Base-by-base conservation (phyloP, 2,329 filamentous ascomycete species). In the Aspergillus sojae region DNA sequence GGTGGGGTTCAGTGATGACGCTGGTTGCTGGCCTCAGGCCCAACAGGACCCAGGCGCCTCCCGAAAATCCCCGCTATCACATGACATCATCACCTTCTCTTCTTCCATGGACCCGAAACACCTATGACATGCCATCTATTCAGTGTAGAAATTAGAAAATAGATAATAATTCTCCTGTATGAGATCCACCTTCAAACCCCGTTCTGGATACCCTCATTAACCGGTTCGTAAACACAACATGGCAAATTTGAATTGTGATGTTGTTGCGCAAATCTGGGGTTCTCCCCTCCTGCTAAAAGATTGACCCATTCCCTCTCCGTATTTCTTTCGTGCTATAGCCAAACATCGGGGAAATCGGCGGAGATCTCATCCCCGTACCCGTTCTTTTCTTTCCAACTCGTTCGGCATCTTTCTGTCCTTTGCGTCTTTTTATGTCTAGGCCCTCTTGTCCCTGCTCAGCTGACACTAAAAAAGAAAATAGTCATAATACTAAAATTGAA, bases 31-130 rank as follows among this genome's bases (percentile, higher is more conserved):
- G 67, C 66, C 67, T 69, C 62, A 67, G 68, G 67, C 68, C 26
- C 1, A 1, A 19, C 21, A 50, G 12, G 5, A 26, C 45, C 45
- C 45, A 46, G 10, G 19, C 52, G 5, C 16, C 43, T 70, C 66
- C 70, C 70, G 69, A 62, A 62, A 72, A 65, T 57, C 70, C 70
- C 70, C 70, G 69, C 63, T 60, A 66, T 70, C 68, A 68, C 68
- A 69, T 70, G 68, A 70, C 68, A 70, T 70, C 67, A 70, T 68
- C 50, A 57, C 60, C 50, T 23, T 52, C 41, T 34, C 34, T 50
- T 45, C 57, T 53, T 45, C 54, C 61, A 59, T 57, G 50, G 50
- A 53, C 50, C 52, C 52, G 50, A 26, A 14, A 52, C 5, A 6
- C 14, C 48, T 52, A 54, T 36, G 52, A 54, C 52, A 54, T 54